Base-by-base conservation (phyloP, 2,329 filamentous ascomycete genomes). In the Alternaria tenuissima region DNA sequence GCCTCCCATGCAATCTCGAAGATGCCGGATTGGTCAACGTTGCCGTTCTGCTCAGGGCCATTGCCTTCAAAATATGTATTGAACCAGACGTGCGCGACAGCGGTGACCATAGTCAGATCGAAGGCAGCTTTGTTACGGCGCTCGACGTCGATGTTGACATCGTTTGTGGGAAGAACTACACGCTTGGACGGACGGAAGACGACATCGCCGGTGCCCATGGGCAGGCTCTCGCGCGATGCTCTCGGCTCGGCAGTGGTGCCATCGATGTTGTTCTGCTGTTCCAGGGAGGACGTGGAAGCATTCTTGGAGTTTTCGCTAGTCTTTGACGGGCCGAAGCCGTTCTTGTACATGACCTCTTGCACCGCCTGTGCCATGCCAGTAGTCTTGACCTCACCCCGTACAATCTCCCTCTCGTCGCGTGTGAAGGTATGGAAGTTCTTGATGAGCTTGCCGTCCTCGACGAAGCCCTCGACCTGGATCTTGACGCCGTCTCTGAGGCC, bases 81-180 rank as follows among this genome's bases (percentile, higher is more conserved):
- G 83, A 97, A 97, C 95, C 95, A 99, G 16, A 97, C 92, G 72
- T 98, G 94, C 0, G 94, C 94, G 9, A 98, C 89, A 0, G 94
- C 89, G 0, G 94, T 97, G 4, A 97, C 93, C 89, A 98, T 92
- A 0, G 92, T 93, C 1, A 93, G 91, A 7, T 85, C 85, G 70
- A 91, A 91, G 5, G 87, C 86, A 1, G 91, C 88, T 71, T 90
- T 91, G 79, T 93, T 96, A 36, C 94, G 88, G 7, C 93, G 87
- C 80, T 98, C 94, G 24, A 97, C 88, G 51, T 93, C 89, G 66
- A 98, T 91, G 76, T 96, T 97, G 68, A 98, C 85, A 73, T 98
- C 95, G 76, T 90, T 93, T 47, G 89, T 91, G 1, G 91, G 88
- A 0, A 98, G 79, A 7, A 89, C 85, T 5, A 98, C 82, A 0